A percentile compares a stretch with the other conserved stretches of the same genome.
Evolutionary conservation across 441 rosid genomes (phyloP).

Genomic region (Aleurites moluccanus): DNA sequence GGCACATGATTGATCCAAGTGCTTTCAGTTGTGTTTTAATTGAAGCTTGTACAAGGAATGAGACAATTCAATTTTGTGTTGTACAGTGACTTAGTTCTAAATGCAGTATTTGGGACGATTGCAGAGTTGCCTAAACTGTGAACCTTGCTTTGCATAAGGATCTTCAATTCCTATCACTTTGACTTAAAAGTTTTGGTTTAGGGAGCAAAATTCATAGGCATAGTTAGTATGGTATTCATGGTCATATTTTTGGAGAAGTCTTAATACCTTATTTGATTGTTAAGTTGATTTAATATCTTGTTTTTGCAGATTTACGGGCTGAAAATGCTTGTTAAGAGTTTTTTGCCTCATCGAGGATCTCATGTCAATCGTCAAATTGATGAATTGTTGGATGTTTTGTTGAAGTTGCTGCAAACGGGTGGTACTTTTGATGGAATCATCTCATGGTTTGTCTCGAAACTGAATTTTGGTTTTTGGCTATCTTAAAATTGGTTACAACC

Average conservation of each 20-base stretch:
- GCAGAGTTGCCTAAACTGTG: neutral
- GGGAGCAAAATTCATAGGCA: neutral
- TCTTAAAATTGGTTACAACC: slow-evolving; percentile 8
- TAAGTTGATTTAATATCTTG: neutral
- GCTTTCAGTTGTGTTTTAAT: neutral
- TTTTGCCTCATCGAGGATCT: slow-evolving; percentile 69
- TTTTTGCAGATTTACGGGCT: slow-evolving; percentile 82
- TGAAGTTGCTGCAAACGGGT: slow-evolving; percentile 56
- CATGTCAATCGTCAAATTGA: slow-evolving; percentile 49
- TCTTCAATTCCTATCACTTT: neutral
- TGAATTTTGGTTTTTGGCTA: slow-evolving; percentile 11
- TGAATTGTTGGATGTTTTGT: slow-evolving; percentile 55
- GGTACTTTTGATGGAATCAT: slow-evolving; percentile 37
- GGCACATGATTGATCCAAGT: neutral
- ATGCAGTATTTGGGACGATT: neutral
- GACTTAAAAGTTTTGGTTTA: neutral
- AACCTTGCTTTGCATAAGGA: neutral
- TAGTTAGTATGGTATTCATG: neutral
- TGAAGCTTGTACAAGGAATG: neutral
- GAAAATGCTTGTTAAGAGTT: slow-evolving; percentile 82
- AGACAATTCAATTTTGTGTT: neutral
- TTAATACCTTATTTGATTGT: neutral
- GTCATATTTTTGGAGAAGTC: neutral
- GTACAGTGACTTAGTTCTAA: neutral
- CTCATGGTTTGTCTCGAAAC: slow-evolving; percentile 48